Base-by-base conservation (phyloP, 2,329 filamentous ascomycete species). In the Aspergillus novofumigatus region DNA sequence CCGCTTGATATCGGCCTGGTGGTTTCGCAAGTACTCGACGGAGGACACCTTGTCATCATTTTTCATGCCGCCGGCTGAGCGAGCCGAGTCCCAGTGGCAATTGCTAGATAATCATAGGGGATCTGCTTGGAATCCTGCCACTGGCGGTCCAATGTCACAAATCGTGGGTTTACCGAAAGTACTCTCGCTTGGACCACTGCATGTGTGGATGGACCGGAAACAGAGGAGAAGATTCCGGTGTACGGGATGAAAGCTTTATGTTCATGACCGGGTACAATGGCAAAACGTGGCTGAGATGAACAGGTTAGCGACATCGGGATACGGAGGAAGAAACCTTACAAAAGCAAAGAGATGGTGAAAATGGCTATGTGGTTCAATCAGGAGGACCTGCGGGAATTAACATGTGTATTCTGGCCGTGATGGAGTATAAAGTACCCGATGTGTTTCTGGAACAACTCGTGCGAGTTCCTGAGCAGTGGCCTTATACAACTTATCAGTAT, bases 211-310 rank as follows among this genome's bases (percentile, higher is more conserved):
- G 67, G 53, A 23, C 65, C 61, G 8, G 67, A 61, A 2, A 62
- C 53, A 0, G 58, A 59, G 2, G 66, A 59, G 53, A 73, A 75
- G 11, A 74, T 58, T 1, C 63, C 64, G 23, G 54, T 69, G 59
- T 75, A 72, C 4, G 68, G 70, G 49, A 73, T 68, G 53, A 74
- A 73, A 0, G 71, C 70, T 57, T 74, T 74, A 38, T 74, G 71
- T 51, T 73, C 72, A 28, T 74, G 70, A 7, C 68, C 69, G 0
- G 72, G 62, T 14, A 71, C 59, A 9, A 74, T 66, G 2, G 71
- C 68, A 52, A 73, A 73, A 2, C 69, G 68, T 52, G 70, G 69
- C 70, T 73, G 41, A 10, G 42, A 38, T 9, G 26, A 3, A 25
- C 55, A 29, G 48, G 54, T 47, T 44, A 32, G n/a, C 32, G 20